These are phyloP conservation scores for Licmophora abbreviata DNA, from an alignment of 108 stramenopile genomes.

Conservation along the genomic window DNA sequence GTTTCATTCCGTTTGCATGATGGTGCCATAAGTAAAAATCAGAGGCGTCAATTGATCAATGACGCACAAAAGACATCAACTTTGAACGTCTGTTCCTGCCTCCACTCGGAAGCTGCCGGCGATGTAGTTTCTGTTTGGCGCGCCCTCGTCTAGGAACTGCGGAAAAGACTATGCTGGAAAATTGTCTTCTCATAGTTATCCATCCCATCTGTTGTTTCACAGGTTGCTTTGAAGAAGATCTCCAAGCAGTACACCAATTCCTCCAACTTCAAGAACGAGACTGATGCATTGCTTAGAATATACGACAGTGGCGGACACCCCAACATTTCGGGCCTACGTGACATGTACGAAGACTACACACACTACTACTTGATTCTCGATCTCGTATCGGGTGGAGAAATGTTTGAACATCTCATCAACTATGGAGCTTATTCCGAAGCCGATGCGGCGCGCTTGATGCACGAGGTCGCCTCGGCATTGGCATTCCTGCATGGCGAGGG, in stretches of 20 bases:
- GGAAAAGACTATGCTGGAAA: no score
- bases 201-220: not conserved
- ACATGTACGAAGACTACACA: slow-evolving; percentile 44
- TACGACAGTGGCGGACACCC: slow-evolving; percentile 62
- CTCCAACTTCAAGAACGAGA: slow-evolving; percentile 32
- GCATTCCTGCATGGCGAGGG: slow-evolving; percentile 67
- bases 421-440: slow-evolving; percentile 65
- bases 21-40: no score
- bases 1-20: not conserved
- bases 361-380: slow-evolving; percentile 66
- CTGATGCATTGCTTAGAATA: slow-evolving; percentile 46
- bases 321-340: slow-evolving; percentile 53
- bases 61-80: no score
- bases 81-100: no score
- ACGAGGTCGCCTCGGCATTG: slow-evolving; percentile 62
- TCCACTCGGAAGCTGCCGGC: no score
- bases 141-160: no score
- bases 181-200: no score
- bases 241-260: slow-evolving; percentile 34
- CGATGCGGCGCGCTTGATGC: slow-evolving; percentile 55
- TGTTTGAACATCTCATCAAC: slow-evolving; percentile 74
- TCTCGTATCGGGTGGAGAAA: slow-evolving; percentile 61
- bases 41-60: no score
- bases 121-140: no score
- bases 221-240: slow-evolving; percentile 48